A percentile compares a stretch with the other conserved stretches of the same genome.
These are phyloP conservation scores for Fusarium ambrosium DNA, from an alignment of 2,329 filamentous ascomycete species.

Conservation along the genomic window DNA sequence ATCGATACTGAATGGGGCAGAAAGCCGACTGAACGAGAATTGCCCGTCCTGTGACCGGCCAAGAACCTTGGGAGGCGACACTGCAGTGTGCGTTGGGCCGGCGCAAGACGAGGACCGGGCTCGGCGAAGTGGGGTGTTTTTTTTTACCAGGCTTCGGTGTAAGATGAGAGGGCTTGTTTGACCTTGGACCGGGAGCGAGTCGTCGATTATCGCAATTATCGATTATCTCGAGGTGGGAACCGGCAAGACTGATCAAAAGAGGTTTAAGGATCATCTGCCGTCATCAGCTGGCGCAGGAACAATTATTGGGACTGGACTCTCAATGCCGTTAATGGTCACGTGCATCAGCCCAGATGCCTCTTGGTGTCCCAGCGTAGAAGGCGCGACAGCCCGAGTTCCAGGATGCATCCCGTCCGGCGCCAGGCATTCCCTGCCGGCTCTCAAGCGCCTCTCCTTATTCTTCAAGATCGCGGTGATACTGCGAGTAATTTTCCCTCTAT, in stretches of 20 bases:
- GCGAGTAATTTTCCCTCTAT: background rate
- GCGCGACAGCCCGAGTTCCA: conserved; percentile 17
- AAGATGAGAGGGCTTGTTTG: conserved; percentile 14
- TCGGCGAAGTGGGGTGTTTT: conserved; percentile 31
- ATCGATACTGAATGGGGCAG: background rate
- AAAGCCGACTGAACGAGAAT: conserved; percentile 23
- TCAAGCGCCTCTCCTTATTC: conserved; percentile 4
- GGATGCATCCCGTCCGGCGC: conserved; percentile 3
- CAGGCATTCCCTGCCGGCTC: conserved; percentile 10
- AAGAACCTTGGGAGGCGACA: conserved; percentile 26
- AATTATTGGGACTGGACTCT: background rate
- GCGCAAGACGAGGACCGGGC: conserved; percentile 27
- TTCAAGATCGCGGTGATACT: background rate
- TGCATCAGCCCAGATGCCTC: conserved; percentile 18
- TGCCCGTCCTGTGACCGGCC: conserved; percentile 27
- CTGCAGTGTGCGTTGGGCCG: conserved; percentile 26
- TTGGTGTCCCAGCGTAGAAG: conserved; percentile 2
- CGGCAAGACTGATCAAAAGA: background rate
- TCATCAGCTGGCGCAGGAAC: conserved; percentile 1
- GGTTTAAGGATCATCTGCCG: conserved; percentile 4
- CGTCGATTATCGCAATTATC: background rate
- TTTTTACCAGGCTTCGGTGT: conserved; percentile 16
- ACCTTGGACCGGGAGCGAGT: background rate
- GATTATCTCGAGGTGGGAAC: background rate
- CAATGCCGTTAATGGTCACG: conserved; percentile 26